Base-by-base conservation (phyloP, 495 filamentous ascomycete species). In the Penicillium macrosclerotiorum region DNA sequence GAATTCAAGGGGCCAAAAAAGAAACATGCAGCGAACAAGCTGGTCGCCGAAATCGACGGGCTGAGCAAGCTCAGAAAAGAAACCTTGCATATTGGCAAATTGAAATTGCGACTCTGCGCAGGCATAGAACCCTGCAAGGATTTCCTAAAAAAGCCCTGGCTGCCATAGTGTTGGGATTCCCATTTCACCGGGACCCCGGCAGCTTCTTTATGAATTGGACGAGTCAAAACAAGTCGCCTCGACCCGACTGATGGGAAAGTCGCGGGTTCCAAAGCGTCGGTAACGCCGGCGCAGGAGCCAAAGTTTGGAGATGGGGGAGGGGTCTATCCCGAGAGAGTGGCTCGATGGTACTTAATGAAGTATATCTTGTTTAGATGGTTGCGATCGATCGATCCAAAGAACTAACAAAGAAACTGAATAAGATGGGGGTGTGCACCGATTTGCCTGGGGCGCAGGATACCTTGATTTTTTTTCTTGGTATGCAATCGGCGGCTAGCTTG, bases 171-270 rank as follows among this genome's bases (percentile, higher is more conserved):
- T 40, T 46, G 58, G 58, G 42, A 43, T 58, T 27, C 30, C 49
- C 49, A 49, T 55, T n/a, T 26, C 33, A 29, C 12, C 38, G 29
- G 54, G 54, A 49, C 48, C 44, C 37, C 17, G 37, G 43, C 37
- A 41, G 18, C 32, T 49, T 37, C 36, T 37, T 55, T 55, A 16
- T n/a, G 16, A 52, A 51, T 34, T 19, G 26, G 51, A 50, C 54
- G 51, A 51, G 58, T 55, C 41, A 53, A 40, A 53, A 46, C 22
- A 42, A 32, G 38, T 40, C 23, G 30, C 42, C 45, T 40, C 43
- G 55, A 59, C 59, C 59, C 59, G 50, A 55, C 46, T 42, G 39
- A 25, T 46, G 33, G 59, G 59, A 62, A 54, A 42, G 49, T 37
- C 24, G 44, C 47, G 49, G 59, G 52, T 54, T 45, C 59, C 59